These are phyloP conservation scores for Hymenoscyphus fructigenus DNA, from an alignment of 2,329 filamentous ascomycete species.

Conservation along the genomic window DNA sequence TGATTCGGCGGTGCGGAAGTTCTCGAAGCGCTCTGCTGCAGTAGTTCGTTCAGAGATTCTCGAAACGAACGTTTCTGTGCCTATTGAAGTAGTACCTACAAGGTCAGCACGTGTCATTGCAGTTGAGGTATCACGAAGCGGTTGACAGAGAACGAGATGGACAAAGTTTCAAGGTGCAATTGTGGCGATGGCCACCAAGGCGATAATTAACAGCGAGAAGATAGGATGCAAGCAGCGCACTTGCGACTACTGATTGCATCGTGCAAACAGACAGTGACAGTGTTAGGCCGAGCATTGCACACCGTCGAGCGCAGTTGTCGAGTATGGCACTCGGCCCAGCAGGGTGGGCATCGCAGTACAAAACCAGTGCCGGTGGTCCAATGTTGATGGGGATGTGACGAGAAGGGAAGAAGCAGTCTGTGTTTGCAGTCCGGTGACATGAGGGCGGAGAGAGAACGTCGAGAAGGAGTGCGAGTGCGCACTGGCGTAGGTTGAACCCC, in stretches of 20 bases:
- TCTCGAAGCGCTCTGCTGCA: constrained; percentile 37
- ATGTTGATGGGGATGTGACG: constrained; percentile 25
- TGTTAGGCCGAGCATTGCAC: constrained; percentile 27
- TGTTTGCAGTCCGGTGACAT: constrained; percentile 35
- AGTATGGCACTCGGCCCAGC: constrained; percentile 1
- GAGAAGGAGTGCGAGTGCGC: constrained; percentile 8
- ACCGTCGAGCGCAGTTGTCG: neutral
- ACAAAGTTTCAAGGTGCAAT: neutral
- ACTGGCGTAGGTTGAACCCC: constrained; percentile 18
- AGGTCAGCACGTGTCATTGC: constrained; percentile 39
- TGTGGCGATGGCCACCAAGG: neutral
- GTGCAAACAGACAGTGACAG: constrained; percentile 32
- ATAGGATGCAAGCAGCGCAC: neutral
- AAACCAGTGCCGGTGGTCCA: neutral
- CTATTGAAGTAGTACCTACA: constrained; percentile 34
- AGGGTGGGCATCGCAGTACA: constrained; percentile 24
- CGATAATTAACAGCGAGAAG: neutral
- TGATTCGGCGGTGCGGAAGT: constrained; percentile 28
- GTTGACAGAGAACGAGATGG: constrained; percentile 31
- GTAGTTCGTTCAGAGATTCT: constrained; percentile 33
- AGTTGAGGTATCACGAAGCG: constrained; percentile 33
- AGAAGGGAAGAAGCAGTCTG: constrained; percentile 29
- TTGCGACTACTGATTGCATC: neutral
- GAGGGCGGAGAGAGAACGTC: constrained; percentile 16
- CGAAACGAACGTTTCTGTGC: constrained; percentile 36